Evolutionary conservation across 352 stramenopile genomes (phyloP), one percentile per base, ranked within the genome.

Genomic region (Globisporangium megalacanthum): DNA sequence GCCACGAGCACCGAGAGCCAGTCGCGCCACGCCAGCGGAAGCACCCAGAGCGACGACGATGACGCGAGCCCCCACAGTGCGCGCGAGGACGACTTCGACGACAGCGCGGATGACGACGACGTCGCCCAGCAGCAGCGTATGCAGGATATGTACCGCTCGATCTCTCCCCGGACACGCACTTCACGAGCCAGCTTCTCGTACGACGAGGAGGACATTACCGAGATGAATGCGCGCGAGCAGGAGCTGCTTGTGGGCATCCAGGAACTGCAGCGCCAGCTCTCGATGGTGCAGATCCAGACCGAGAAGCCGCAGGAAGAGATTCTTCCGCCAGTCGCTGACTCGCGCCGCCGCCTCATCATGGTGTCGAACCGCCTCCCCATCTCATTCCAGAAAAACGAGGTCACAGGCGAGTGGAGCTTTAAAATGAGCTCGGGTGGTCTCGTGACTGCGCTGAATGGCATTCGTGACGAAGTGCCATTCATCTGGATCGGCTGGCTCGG

Each of bases 281-380:
- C 77, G 14, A 92, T 88, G 80, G 83, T 93, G 52, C 79, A 92
- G 62, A 89, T 92, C 52, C 79, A 89, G 58, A 88, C 82, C 29
- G 77, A 89, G 60, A 90, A 89, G 57, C 63, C 77, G 6, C 73
- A 88, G 47, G 76, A 93, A 52, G 79, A 89, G 66, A 88, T 89
- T 31, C 35, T 90, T 44, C 72, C 73, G 49, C 75, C 72, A 11
- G 71, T 86, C 48, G 62, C 44, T n/a, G 77, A 89, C 60, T 61
- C 81, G 20, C 76, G 83, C 37, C 83, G 75, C 17, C 77, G 86
- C 13, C 68, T 96, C 36, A 94, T 97, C 62, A 92, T 96, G 71
- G 88, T 96, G 14, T 94, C 88, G 46, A 97, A 97, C 66, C 83
- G 88, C 9, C 60, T 97, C 44, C 89, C 89, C n/a, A 94, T 97